Evolutionary conservation across 2,329 filamentous ascomycete genomes (phyloP).

Genomic region (Phyllosticta citribraziliensis): DNA sequence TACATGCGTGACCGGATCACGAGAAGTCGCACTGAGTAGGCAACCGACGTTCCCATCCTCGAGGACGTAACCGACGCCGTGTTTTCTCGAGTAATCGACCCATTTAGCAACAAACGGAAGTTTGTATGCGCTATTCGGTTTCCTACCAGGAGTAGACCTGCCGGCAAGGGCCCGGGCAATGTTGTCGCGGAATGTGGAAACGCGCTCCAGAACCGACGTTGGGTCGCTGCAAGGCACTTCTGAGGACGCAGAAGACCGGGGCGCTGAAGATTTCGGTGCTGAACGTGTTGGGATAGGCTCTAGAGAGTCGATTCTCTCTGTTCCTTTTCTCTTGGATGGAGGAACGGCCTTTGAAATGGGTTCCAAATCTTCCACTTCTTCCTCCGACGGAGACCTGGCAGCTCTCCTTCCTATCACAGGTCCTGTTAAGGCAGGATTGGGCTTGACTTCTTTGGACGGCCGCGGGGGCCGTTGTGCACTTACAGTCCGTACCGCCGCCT

Average conservation of each 20-base stretch:
- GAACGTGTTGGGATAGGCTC: background rate
- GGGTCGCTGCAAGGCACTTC: conserved; percentile 33
- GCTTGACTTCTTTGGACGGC: conserved; percentile 1
- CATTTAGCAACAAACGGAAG: conserved; percentile 59
- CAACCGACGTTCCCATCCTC: conserved; percentile 75
- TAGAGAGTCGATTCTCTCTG: conserved; percentile 8
- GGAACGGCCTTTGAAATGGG: background rate
- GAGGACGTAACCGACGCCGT: conserved; percentile 73
- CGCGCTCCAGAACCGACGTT: conserved; percentile 33
- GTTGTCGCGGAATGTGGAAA: conserved; percentile 37
- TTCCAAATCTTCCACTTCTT: background rate
- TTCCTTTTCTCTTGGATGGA: background rate
- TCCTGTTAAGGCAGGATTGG: background rate
- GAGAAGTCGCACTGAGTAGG: conserved; percentile 38
- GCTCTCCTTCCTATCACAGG: background rate
- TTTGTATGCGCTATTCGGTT: conserved; percentile 45
- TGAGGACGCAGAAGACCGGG: background rate
- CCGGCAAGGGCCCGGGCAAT: conserved; percentile 34
- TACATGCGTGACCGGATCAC: conserved; percentile 56
- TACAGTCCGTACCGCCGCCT: conserved; percentile 19
- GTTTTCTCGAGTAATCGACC: conserved; percentile 85
- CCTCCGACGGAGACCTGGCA: conserved; percentile 1
- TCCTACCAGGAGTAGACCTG: conserved; percentile 23
- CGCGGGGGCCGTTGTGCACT: conserved; percentile 7
- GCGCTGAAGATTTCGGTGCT: background rate